phyloP scores from a whole-genome alignment of 31 red algal species.

The Porphyra umbilicalis region DNA sequence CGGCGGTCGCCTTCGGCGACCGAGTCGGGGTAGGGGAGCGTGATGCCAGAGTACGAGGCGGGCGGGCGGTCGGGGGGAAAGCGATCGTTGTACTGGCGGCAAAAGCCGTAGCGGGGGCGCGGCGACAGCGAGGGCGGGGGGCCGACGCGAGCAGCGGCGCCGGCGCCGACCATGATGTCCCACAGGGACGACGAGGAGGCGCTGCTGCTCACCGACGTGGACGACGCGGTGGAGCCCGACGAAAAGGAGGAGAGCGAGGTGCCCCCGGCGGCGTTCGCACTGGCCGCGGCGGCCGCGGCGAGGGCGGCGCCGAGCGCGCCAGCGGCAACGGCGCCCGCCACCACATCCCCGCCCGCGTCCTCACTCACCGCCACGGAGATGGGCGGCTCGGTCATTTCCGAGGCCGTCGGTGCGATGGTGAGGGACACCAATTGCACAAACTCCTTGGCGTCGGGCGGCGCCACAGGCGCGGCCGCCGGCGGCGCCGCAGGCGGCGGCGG shows the following conservation, averaged over 20 bases:
- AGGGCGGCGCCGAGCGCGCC: not conserved
- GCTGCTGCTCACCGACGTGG: not conserved
- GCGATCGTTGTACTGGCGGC: not conserved
- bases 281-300: not conserved
- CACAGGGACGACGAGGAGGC: not conserved
- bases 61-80: not conserved
- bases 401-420: not conserved
- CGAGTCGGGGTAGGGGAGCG: not conserved
- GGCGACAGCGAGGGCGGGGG: not conserved
- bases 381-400: not conserved
- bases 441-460: not conserved
- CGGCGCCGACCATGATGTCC: not conserved
- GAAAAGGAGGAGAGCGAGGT: not conserved
- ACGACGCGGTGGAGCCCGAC: not conserved
- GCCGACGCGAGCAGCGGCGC: not conserved
- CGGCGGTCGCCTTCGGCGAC: not conserved
- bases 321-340: not conserved
- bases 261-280: not conserved
- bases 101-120: not conserved
- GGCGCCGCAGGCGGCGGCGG: too few relatives aligned
- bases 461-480: too few relatives aligned
- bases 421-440: not conserved
- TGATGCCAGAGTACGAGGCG: not conserved
- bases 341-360: not conserved
- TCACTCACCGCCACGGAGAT: not conserved